Base-by-base conservation (phyloP, 2,329 filamentous ascomycete species). In the Talaromyces sp. region DNA sequence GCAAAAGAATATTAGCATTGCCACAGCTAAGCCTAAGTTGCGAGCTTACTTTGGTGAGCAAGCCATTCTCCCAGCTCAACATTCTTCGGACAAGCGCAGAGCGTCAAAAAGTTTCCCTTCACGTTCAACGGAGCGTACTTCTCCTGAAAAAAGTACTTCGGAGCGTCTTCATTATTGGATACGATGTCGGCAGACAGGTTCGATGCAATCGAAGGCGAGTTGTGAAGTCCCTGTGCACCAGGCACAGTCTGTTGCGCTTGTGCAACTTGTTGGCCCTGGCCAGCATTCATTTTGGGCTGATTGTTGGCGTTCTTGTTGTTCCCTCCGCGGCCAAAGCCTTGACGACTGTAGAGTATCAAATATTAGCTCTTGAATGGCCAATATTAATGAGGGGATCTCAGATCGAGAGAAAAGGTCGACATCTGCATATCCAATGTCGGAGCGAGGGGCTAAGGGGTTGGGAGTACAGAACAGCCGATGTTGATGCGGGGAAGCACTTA, bases 31-130 rank as follows among this genome's bases (percentile, higher is more conserved):
- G 37, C 13, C 24, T 19, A 67, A 11, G 6, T 16, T 50, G 70
- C 64, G 37, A 58, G 73, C 81, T 75, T 84, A 96, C 94, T 89
- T 84, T 97, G 94, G 78, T 97, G 92, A 68, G 93, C 93, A 71
- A 97, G 86, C 94, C 94, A 98, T 79, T 98, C 94, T 70, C 92
- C 94, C 75, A 92, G 88, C 73, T 97, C 94, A 54, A 97, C 91
- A 64, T 95, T 93, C 82, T 94, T 93, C 24, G 94, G 94, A 74
- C 93, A 90, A 59, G 93, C 92, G 73, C 93, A 96, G 66, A 98
- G 81, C 11, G 94, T 97, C 89, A 97, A 92, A 76, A 98, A 97
- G 81, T 97, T 98, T 66, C 94, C 94, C 82, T 94, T 96, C 73
- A 97, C 93, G 69, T 97, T 96, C 73, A 96, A 88, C 75, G 90